Evolutionary conservation across 208 protist genomes (phyloP).

Genomic region (Acanthamoeba culbertsoni): DNA sequence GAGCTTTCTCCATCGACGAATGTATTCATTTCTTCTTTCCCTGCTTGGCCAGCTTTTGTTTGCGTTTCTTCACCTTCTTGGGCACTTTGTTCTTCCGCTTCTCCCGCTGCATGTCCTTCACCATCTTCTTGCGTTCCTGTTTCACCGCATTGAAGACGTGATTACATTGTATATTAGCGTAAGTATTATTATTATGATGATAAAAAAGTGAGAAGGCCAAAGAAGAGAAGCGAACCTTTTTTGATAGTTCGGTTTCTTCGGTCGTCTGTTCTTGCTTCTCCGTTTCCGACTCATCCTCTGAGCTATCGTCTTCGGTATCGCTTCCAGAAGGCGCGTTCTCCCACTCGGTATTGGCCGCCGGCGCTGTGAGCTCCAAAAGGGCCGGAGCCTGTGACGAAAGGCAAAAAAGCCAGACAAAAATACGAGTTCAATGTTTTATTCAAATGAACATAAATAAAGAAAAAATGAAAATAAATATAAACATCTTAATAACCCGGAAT

Average conservation of each 20-base stretch:
- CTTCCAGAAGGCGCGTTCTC: neutral
- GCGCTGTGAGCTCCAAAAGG: neutral
- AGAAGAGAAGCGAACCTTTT: neutral
- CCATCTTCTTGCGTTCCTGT: slow-evolving; percentile 10
- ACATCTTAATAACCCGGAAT: too few relatives aligned
- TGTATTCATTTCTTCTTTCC: slow-evolving; percentile 48
- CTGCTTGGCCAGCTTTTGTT: neutral
- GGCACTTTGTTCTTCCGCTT: slow-evolving; percentile 48
- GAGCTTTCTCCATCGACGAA: neutral
- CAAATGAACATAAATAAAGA: too few relatives aligned
- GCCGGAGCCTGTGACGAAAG: neutral
- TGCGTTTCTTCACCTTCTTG: slow-evolving; percentile 46
- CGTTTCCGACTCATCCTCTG: neutral
- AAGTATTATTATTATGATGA: neutral
- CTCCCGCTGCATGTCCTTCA: neutral
- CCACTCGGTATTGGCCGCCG: neutral
- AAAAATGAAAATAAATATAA: too few relatives aligned
- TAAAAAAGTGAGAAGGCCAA: neutral
- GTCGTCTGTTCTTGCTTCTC: neutral
- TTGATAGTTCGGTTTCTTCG: neutral
- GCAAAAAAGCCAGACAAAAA: neutral
- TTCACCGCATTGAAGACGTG: neutral
- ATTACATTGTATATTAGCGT: neutral
- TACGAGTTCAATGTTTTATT: neutral
- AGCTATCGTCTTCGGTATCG: neutral